Conservation (phyloP, 202 grass and related monocot species). For the Carex arenaria region DNA sequence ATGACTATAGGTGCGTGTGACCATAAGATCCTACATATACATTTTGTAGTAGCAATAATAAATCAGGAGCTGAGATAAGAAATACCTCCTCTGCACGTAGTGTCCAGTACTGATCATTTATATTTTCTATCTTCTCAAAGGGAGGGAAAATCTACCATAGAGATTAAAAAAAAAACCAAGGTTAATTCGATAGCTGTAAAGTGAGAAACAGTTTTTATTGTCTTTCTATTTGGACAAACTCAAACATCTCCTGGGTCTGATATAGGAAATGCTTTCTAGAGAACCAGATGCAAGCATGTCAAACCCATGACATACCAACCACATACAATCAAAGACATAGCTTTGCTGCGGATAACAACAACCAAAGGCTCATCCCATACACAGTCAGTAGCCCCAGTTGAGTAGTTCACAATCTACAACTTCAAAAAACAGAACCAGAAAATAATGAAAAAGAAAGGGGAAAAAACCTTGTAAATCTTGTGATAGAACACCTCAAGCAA, state of each 20-base stretch:
- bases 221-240: neutral
- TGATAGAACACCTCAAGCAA: conserved; percentile 98
- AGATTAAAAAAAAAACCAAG: conserved; percentile 21
- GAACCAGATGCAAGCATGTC: neutral
- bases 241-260: neutral
- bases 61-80: neutral
- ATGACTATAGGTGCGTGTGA: neutral
- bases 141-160: conserved; percentile 63
- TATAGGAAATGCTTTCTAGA: neutral
- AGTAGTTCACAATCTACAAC: neutral
- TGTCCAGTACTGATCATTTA: conserved; percentile 95
- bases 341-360: neutral
- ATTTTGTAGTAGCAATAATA: neutral
- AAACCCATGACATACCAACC: neutral
- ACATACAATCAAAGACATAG: neutral
- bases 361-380: neutral
- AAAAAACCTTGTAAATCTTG: conserved; percentile 87
- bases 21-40: neutral
- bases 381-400: neutral
- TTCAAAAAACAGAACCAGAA: neutral
- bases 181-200: neutral
- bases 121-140: conserved; percentile 84
- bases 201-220: neutral
- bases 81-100: conserved; percentile 83
- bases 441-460: neutral